These are phyloP conservation scores for Spathaspora sp. DNA, from an alignment of 805 yeast species.

Conservation along the genomic window DNA sequence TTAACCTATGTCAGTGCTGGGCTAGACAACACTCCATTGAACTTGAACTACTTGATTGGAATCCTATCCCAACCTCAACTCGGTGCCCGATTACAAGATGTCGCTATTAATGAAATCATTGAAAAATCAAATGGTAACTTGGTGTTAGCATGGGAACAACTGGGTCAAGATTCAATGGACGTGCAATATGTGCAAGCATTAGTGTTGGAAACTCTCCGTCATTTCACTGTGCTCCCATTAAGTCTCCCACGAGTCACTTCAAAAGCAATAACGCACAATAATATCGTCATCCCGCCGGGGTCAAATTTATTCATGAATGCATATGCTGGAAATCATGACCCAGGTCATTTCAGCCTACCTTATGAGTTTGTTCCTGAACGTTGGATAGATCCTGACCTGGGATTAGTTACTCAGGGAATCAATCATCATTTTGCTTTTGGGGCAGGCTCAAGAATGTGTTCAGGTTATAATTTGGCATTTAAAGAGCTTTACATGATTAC, in stretches of 20 bases:
- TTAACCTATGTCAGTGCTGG: slow-evolving; percentile 80
- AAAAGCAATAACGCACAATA: slow-evolving; percentile 38
- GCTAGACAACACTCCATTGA: slow-evolving; percentile 65
- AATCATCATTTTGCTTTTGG: slow-evolving; percentile 57
- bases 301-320: slow-evolving; percentile 64
- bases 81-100: slow-evolving; percentile 39
- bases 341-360: slow-evolving; percentile 38
- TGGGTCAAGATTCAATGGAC: slow-evolving; percentile 7
- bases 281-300: slow-evolving; percentile 46
- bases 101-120: slow-evolving; percentile 41
- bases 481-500: slow-evolving; percentile 61
- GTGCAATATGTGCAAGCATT: slow-evolving; percentile 49
- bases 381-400: slow-evolving; percentile 34
- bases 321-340: slow-evolving; percentile 69
- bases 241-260: slow-evolving; percentile 63
- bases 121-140: slow-evolving; percentile 24
- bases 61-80: slow-evolving; percentile 36
- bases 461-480: slow-evolving; percentile 62
- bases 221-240: slow-evolving; percentile 64
- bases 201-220: slow-evolving; percentile 58
- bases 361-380: slow-evolving; percentile 49
- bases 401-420: slow-evolving; percentile 5
- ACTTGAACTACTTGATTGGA: slow-evolving; percentile 57
- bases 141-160: slow-evolving; percentile 30
- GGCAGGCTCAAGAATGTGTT: slow-evolving; percentile 68